Evolutionary conservation across 78 protist genomes (phyloP).

Genomic region (Speleostelium caveatum): DNA sequence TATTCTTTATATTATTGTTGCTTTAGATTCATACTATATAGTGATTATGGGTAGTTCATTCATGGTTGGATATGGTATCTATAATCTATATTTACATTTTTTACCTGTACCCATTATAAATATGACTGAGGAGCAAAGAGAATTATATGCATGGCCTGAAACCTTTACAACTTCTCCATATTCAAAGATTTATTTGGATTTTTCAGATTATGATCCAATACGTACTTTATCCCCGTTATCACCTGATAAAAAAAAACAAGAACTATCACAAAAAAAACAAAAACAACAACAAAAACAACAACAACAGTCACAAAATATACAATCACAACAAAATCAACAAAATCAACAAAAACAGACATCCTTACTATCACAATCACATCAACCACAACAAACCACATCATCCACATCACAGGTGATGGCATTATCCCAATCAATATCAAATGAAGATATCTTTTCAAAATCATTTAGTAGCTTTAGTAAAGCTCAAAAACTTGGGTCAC

Average conservation of each 20-base stretch:
- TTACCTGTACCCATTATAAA: conserved; percentile 34
- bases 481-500: neutral
- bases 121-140: conserved; percentile 50
- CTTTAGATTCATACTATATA: conserved; percentile 9
- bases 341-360: neutral
- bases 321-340: neutral
- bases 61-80: neutral
- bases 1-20: neutral
- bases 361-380: conserved; percentile 7
- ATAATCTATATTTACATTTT: conserved; percentile 16
- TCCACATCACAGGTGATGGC: too few species aligned
- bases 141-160: conserved; percentile 49
- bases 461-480: neutral
- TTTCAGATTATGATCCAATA: neutral
- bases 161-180: conserved; percentile 42
- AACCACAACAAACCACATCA: neutral
- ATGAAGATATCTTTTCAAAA: neutral
- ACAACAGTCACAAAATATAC: neutral
- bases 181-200: neutral
- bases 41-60: neutral
- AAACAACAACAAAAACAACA: neutral
- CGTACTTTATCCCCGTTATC: neutral
- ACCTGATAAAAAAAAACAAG: neutral
- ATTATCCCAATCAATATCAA: neutral
- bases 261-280: neutral